phyloP scores from a whole-genome alignment of 768 basidiomycete species.

The Holtermannia corniformis region DNA sequence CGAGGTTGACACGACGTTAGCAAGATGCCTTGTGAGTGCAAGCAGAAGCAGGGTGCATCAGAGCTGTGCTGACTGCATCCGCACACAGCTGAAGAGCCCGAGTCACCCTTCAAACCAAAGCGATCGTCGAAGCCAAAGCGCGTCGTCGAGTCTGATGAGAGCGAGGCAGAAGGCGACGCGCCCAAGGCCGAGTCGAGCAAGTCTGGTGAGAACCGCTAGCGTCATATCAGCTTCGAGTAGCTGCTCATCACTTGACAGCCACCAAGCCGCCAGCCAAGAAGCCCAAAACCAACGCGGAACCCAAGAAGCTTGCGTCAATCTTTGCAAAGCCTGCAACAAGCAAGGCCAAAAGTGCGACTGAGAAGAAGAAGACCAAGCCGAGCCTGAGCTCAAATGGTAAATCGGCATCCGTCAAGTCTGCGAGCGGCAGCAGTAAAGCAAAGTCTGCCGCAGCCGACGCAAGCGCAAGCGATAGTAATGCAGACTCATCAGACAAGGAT shows the following conservation, averaged over 20 bases:
- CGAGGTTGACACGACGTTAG: no score
- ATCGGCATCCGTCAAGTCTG: no score
- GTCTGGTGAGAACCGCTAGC: not conserved
- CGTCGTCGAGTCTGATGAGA: slow-evolving; percentile 25
- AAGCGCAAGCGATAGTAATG: not conserved
- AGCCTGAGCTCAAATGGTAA: no score
- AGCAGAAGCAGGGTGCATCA: no score
- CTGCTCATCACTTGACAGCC: slow-evolving; percentile 1
- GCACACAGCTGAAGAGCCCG: slow-evolving; percentile 6
- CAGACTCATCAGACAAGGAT: not conserved
- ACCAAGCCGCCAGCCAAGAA: slow-evolving; percentile 27
- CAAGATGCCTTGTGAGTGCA: no score
- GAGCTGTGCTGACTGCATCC: no score
- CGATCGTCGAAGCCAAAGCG: slow-evolving; percentile 21
- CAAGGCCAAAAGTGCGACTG: slow-evolving; percentile 11
- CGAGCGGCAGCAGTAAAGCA: slow-evolving; percentile 4
- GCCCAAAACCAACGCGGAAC: slow-evolving; percentile 8
- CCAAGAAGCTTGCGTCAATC: slow-evolving; percentile 23
- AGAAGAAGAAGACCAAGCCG: slow-evolving; percentile 2
- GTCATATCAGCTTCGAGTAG: not conserved
- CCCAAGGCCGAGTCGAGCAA: not conserved
- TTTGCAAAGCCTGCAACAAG: slow-evolving; percentile 23
- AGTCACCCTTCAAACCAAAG: slow-evolving; percentile 11
- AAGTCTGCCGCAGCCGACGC: slow-evolving; percentile 10
- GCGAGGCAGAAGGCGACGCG: slow-evolving; percentile 5